Conservation (phyloP, 1,139 yeast genomes). For the Lodderomyces beijingensis region DNA sequence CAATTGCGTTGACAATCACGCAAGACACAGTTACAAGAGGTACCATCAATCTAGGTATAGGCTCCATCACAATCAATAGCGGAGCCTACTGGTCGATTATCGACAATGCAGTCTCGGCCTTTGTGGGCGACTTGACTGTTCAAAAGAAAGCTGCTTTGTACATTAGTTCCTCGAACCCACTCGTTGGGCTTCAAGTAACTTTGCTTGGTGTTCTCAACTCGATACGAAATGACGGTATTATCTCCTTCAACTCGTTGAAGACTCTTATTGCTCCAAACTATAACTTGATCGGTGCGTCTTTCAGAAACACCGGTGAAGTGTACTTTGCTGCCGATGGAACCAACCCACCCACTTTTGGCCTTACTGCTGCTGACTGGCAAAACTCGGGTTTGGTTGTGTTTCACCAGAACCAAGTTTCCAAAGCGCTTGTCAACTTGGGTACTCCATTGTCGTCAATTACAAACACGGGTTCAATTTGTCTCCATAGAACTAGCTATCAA, state of each 20-base stretch:
- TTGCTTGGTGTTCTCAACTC: slow-evolving; percentile 13
- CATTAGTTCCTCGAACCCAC: slow-evolving; percentile 5
- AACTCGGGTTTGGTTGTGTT: slow-evolving; percentile 27
- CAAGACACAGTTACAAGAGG: slow-evolving; percentile 14
- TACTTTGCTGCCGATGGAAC: slow-evolving; percentile 24
- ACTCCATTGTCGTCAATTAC: slow-evolving; percentile 15
- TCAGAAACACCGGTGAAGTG: slow-evolving; percentile 25
- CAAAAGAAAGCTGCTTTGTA: slow-evolving; percentile 23
- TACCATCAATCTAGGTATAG: slow-evolving; percentile 16
- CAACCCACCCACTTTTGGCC: slow-evolving; percentile 17
- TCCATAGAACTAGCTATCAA: slow-evolving; percentile 20
- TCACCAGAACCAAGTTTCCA: slow-evolving; percentile 16
- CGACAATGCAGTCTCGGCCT: slow-evolving; percentile 22
- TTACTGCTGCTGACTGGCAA: slow-evolving; percentile 19
- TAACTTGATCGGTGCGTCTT: slow-evolving; percentile 17
- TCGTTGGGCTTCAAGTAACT: slow-evolving; percentile 13
- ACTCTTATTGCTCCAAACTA: slow-evolving; percentile 17
- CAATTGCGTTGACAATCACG: neutral
- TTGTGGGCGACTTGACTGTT: slow-evolving; percentile 19
- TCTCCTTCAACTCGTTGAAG: slow-evolving; percentile 19
- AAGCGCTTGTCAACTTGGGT: slow-evolving; percentile 21
- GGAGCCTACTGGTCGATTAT: slow-evolving; percentile 33
- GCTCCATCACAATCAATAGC: slow-evolving; percentile 21
- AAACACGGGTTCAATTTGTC: slow-evolving; percentile 29
- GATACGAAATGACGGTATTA: slow-evolving; percentile 20